Base-by-base conservation (phyloP, 1,284 basidiomycete species). In the Cryptococcus maquisensis region DNA sequence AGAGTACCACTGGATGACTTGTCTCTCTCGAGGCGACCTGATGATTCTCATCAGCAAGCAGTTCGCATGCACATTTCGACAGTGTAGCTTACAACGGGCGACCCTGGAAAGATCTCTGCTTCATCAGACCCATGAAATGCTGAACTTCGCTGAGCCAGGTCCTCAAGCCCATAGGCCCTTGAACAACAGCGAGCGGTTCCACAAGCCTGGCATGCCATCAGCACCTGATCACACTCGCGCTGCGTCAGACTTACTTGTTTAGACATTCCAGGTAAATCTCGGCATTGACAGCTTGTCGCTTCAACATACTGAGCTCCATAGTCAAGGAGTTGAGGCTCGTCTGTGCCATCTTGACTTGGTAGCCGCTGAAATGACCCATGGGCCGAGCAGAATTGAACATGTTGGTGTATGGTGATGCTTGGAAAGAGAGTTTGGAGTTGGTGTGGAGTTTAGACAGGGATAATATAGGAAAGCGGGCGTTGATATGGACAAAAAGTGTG, bases 141-240 rank as follows among this genome's bases (percentile, higher is more conserved):
- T 70, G 70, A 9, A 72, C 63, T 53, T 69, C 67, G 4, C 49
- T 40, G 26, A 72, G 51, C 70, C 70, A 72, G 1, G 54, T 63
- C n/a, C 63, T 37, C 4, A 70, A 50, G 4, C 67, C 67, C 60
- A 66, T 61, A 24, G 52, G 36, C 10, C 67, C 68, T 42, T 71
- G 66, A 4, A 67, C 49, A 28, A 68, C 59, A 0, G 68, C 63
- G 0, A 70, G 56, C 4, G 67, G 68, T 50, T 70, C 67, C 18
- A 72, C 52, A 46, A 72, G 43, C 35, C 70, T 72, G 49, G 4
- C 16, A 3, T 21, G 42, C 35, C 10, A n/a, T 48, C 32, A 38
- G 20, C 47, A n/a, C 6, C 36, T 48, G 13, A 15, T 20, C 23
- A 12, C 15, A 36, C 18, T 48, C 28, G 40, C 3, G 20, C 23